phyloP scores from a whole-genome alignment of 305 asterid genomes.

The Fraxinus sp. region DNA sequence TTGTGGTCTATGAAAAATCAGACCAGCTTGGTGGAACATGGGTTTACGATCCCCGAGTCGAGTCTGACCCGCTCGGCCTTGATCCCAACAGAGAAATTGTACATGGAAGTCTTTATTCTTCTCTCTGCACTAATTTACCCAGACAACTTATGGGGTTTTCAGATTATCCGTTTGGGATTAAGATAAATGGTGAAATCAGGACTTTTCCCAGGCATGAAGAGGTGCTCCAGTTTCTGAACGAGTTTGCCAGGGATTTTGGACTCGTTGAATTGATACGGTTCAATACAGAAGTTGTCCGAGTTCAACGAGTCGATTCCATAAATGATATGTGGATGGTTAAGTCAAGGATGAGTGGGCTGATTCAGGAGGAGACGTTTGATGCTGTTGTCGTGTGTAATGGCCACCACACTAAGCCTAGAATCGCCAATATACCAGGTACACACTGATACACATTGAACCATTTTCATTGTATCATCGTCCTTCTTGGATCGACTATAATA shows the following conservation, averaged over 20 bases:
- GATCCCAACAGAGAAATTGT: constrained; percentile 57
- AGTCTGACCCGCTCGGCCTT: constrained; percentile 52
- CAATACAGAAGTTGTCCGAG: constrained; percentile 46
- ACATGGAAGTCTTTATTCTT: constrained; percentile 49
- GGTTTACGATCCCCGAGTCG: constrained; percentile 52
- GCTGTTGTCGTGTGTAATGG: constrained; percentile 70
- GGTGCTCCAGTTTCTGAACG: constrained; percentile 47
- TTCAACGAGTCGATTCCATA: constrained; percentile 29
- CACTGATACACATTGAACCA: not conserved
- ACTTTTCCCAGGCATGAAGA: constrained; percentile 58
- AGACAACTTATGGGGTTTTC: constrained; percentile 54
- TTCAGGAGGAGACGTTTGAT: constrained; percentile 43
- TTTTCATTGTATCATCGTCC: not conserved
- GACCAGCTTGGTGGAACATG: constrained; percentile 59
- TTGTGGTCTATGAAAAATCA: constrained; percentile 52
- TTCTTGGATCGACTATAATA: not conserved
- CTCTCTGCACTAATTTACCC: constrained; percentile 61
- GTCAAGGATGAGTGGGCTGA: constrained; percentile 25
- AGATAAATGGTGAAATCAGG: constrained; percentile 23
- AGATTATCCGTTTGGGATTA: constrained; percentile 46
- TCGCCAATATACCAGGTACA: constrained; percentile 55
- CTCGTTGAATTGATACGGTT: constrained; percentile 49
- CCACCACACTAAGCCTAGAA: constrained; percentile 45
- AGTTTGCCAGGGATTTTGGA: constrained; percentile 41
- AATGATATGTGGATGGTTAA: constrained; percentile 50